Evolutionary conservation across 805 yeast species (phyloP).

Genomic region (Starmerella sirachaensis): DNA sequence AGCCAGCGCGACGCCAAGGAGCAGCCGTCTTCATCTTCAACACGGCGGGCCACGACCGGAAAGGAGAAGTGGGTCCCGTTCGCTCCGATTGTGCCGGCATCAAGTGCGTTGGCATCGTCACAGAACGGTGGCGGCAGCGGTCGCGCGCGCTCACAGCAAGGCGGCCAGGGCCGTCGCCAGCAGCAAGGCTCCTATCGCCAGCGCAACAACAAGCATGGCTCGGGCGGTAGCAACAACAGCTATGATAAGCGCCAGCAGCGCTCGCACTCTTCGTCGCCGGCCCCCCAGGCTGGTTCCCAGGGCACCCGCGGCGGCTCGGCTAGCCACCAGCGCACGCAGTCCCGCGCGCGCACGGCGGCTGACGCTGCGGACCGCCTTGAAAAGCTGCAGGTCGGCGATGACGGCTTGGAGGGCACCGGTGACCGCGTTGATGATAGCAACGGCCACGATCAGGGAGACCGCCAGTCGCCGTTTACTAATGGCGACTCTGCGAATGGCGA

Average conservation of each 20-base stretch:
- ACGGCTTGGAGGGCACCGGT: slow-evolving; percentile 2
- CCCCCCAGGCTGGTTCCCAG: slow-evolving; percentile 1
- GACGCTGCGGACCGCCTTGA: slow-evolving; percentile 4
- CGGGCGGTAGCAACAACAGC: slow-evolving; percentile 1
- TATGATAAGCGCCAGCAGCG: slow-evolving; percentile 9
- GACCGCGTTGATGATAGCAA: background rate
- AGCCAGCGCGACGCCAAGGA: slow-evolving; percentile 5
- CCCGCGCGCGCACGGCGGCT: slow-evolving; percentile 1
- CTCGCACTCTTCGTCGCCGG: slow-evolving; percentile 7
- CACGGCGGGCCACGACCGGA: slow-evolving; percentile 28
- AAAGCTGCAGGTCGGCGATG: slow-evolving; percentile 1
- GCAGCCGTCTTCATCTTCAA: background rate
- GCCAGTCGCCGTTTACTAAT: no score
- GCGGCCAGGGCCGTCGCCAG: no score
- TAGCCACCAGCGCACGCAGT: slow-evolving; percentile 14
- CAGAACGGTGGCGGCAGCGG: slow-evolving; percentile 4
- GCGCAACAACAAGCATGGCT: slow-evolving; percentile 3
- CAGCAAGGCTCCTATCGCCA: slow-evolving; percentile 3
- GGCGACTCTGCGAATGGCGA: no score
- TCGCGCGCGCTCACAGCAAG: background rate
- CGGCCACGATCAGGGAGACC: background rate
- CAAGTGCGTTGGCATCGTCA: slow-evolving; percentile 8
- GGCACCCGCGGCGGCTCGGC: slow-evolving; percentile 3
- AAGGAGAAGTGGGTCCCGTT: slow-evolving; percentile 40
- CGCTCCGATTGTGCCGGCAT: slow-evolving; percentile 20